Conservation (phyloP, 352 stramenopile species). For the Phytophthora melonis region DNA sequence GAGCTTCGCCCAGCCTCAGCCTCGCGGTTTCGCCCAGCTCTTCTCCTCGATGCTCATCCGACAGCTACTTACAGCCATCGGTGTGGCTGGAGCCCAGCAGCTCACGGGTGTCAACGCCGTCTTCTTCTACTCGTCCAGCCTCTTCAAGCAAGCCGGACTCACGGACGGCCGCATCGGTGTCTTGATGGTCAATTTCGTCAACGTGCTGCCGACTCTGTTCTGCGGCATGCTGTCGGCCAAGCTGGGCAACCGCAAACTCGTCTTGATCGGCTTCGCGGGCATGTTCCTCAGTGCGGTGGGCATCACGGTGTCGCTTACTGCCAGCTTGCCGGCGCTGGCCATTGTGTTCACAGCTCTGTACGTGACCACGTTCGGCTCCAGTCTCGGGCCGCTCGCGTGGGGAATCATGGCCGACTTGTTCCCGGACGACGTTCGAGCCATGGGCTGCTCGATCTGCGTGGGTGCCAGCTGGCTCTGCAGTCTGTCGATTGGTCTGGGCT, state of each 20-base stretch:
- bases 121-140: slow-evolving; percentile 74
- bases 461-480: slow-evolving; percentile 63
- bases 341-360: slow-evolving; percentile 68
- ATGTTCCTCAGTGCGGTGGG: slow-evolving; percentile 62
- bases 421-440: slow-evolving; percentile 61
- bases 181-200: slow-evolving; percentile 64
- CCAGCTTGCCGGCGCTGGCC: slow-evolving; percentile 38
- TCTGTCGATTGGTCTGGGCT: slow-evolving; percentile 59
- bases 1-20: neutral
- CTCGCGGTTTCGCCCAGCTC: slow-evolving; percentile 4
- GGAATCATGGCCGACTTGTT: slow-evolving; percentile 66
- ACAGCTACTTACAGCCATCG: slow-evolving; percentile 60
- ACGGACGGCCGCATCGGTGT: slow-evolving; percentile 63
- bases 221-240: slow-evolving; percentile 45
- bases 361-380: slow-evolving; percentile 56
- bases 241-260: slow-evolving; percentile 60
- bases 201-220: slow-evolving; percentile 58
- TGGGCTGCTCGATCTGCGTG: slow-evolving; percentile 56
- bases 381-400: slow-evolving; percentile 63
- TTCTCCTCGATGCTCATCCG: slow-evolving; percentile 38
- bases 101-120: slow-evolving; percentile 76
- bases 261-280: slow-evolving; percentile 52
- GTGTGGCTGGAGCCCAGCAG: slow-evolving; percentile 55
- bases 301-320: slow-evolving; percentile 52
- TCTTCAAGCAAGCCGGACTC: slow-evolving; percentile 71